A percentile compares a stretch with the other conserved stretches of the same genome.
Evolutionary conservation across 2,329 filamentous ascomycete species (phyloP).

Genomic region (Ophiostoma quercus): DNA sequence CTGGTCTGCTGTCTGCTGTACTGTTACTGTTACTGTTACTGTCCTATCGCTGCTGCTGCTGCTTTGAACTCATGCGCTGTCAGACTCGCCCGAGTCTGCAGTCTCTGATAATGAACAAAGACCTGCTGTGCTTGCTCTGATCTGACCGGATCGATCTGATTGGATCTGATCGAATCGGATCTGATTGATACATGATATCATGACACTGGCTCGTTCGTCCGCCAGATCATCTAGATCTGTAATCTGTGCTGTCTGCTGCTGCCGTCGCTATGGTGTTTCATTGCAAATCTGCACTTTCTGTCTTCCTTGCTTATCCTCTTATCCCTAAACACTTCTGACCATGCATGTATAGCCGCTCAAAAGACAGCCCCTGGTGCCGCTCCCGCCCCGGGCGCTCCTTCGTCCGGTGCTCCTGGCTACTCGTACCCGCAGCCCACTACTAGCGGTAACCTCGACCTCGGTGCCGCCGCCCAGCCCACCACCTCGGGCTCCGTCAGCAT

Average conservation of each 20-base stretch:
- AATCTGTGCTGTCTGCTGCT: not conserved
- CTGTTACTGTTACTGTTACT: not conserved
- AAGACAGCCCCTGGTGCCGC: conserved; percentile 24
- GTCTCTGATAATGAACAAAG: conserved; percentile 8
- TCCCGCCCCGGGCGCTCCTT: conserved; percentile 22
- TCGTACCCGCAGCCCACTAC: conserved; percentile 58
- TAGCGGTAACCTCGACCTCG: conserved; percentile 74
- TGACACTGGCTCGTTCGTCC: not conserved
- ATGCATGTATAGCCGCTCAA: conserved; percentile 28
- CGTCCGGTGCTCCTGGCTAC: conserved; percentile 27
- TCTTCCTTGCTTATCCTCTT: too few relatives aligned
- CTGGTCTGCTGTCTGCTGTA: not conserved
- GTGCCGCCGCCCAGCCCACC: conserved; percentile 65
- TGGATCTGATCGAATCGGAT: too few relatives aligned
- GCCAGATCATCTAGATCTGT: not conserved
- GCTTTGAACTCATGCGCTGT: conserved; percentile 1
- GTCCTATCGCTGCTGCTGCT: not conserved
- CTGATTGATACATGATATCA: not conserved
- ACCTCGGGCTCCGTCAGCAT: conserved; percentile 79
- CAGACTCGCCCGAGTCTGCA: not conserved
- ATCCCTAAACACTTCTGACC: conserved; percentile 21
- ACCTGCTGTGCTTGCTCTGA: not conserved
- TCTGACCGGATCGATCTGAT: too few relatives aligned
- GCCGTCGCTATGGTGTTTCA: too few relatives aligned
- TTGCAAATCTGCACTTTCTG: too few relatives aligned